Base-by-base conservation (phyloP, 495 filamentous ascomycete species). In the Penicillium longicatenatum region DNA sequence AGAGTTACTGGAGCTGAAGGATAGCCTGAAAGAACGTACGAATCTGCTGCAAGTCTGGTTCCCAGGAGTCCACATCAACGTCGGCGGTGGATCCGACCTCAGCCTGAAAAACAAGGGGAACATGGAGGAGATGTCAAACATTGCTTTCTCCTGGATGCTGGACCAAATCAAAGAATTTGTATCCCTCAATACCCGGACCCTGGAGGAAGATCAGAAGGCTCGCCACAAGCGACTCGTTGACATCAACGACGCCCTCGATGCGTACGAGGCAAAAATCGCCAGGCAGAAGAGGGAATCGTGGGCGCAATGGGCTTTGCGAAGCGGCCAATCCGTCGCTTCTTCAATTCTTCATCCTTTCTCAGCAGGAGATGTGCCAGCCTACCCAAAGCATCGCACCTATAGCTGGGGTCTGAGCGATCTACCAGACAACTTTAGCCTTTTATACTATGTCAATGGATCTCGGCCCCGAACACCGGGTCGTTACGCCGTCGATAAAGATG, bases 41-140 rank as follows among this genome's bases (percentile, higher is more conserved):
- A 54, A 45, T 8, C 42, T 54, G 29, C 52, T 54, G 1, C 52
- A 54, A 35, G 52, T 54, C 19, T 54, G 52, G 39, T 54, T 54
- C 22, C 41, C 52, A 11, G 52, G 52, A 16, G 52, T 54, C 21
- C 52, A 54, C 42, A 46, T 54, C 29, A 54, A 54, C 19, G 11
- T 54, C 19, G 52, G 52, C 8, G 52, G 52, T 16, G 52, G 52
- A 4, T 54, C 52, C 19, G 44, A 39, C 41, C 29, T 54, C 26
- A 54, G 41, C 0, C 14, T 54, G 42, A 39, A 54, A 16, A 54
- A 54, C 42, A 46, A 54, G 42, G 52, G 52, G 0, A 54, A 54
- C 42, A 54, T 54, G 52, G 52, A 54, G 14, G 52, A 54, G 52
- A 54, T 54, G 52, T 54, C 52, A 24, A 46, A 46, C 31, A 37